Percentiles rank a stretch among this genome's conserved stretches.
phyloP scores from a whole-genome alignment of 2,329 filamentous ascomycete species.

The Colletotrichum sp. region DNA sequence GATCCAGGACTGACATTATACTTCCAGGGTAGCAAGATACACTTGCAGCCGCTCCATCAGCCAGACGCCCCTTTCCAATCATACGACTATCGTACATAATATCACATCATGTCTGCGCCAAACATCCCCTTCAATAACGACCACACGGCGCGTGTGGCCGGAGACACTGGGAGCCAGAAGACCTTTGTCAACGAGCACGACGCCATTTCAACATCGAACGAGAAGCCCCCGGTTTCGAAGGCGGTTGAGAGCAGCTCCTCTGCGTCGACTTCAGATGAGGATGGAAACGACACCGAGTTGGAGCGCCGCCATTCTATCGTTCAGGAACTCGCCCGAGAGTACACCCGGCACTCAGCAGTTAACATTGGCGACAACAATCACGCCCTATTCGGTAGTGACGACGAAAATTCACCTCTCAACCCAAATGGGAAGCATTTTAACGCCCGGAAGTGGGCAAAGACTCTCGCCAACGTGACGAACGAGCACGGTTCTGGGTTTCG shows the following conservation, averaged over 20 bases:
- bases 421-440: constrained; percentile 55
- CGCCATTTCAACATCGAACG: not conserved
- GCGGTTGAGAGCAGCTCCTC: not conserved
- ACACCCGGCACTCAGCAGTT: constrained; percentile 22
- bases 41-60: constrained; percentile 15
- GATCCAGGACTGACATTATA: not conserved
- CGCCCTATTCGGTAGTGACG: constrained; percentile 25
- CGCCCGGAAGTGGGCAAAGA: constrained; percentile 43
- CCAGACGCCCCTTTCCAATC: not conserved
- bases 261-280: constrained; percentile 2
- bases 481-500: constrained; percentile 31
- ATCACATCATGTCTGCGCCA: constrained; percentile 1
- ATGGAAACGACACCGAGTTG: constrained; percentile 19
- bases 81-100: not conserved
- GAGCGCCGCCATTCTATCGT: constrained; percentile 25
- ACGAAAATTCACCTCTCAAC: constrained; percentile 42
- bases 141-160: not conserved
- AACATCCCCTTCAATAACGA: not conserved
- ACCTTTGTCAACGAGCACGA: constrained; percentile 15
- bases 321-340: constrained; percentile 26
- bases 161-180: constrained; percentile 16
- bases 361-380: constrained; percentile 26
- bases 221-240: not conserved
- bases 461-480: constrained; percentile 27
- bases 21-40: constrained; percentile 6